phyloP scores from a whole-genome alignment of 192 early-diverging fungal genomes.

The Backusella morwellensis region DNA sequence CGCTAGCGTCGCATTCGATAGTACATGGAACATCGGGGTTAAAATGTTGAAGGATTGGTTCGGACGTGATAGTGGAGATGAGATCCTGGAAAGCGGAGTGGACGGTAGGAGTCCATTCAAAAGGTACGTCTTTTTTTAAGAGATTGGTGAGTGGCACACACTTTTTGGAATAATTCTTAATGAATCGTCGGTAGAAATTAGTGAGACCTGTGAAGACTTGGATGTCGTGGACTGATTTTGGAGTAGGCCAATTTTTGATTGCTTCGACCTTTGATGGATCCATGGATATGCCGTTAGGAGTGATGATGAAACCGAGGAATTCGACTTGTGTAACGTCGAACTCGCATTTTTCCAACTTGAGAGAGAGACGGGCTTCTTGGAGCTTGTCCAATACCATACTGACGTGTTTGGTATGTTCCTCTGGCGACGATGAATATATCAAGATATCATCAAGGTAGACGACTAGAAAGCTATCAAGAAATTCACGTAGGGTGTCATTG shows the following conservation, averaged over 20 bases:
- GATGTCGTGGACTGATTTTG: conserved; percentile 12
- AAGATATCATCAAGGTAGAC: too few relatives aligned
- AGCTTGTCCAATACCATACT: too few relatives aligned
- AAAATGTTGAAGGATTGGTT: too few relatives aligned
- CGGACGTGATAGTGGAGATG: too few relatives aligned
- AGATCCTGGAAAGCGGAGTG: neutral
- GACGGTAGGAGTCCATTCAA: neutral
- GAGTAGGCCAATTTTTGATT: conserved; percentile 22
- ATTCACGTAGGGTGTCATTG: too few relatives aligned
- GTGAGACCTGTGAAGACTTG: conserved; percentile 25
- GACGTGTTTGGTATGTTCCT: too few relatives aligned
- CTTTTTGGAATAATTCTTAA: conserved; percentile 12
- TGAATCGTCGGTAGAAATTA: conserved; percentile 30
- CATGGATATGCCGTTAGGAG: neutral
- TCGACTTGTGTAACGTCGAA: conserved; percentile 9
- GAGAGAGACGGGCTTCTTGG: neutral
- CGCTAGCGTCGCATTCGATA: neutral
- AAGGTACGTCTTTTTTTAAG: neutral
- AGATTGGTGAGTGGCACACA: conserved; percentile 17
- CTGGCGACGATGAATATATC: too few relatives aligned
- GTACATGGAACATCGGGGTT: too few relatives aligned
- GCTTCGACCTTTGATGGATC: conserved; percentile 18
- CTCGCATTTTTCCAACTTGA: conserved; percentile 15
- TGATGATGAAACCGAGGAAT: conserved; percentile 3
- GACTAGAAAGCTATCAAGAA: too few relatives aligned